These are phyloP conservation scores for Kwoniella sp. DNA, from an alignment of 768 basidiomycete genomes.

Conservation along the genomic window DNA sequence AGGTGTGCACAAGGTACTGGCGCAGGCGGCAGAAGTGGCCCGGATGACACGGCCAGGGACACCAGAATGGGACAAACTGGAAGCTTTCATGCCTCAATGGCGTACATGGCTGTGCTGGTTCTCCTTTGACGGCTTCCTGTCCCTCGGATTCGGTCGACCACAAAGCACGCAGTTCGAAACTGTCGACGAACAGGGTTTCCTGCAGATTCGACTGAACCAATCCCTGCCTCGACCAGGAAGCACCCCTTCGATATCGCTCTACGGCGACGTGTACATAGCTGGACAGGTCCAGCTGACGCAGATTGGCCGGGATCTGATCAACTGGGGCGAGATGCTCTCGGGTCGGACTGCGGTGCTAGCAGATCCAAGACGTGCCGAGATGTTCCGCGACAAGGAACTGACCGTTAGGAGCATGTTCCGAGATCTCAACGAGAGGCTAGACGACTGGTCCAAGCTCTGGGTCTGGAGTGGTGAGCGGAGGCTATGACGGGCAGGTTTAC, in stretches of 20 bases:
- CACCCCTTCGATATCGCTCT: conserved; percentile 15
- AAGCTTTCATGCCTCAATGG: conserved; percentile 36
- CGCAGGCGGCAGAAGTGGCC: conserved; percentile 24
- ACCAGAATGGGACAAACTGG: conserved; percentile 22
- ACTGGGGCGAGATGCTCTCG: conserved; percentile 30
- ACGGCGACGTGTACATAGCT: conserved; percentile 38
- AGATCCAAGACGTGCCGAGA: conserved; percentile 22
- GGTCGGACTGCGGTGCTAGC: conserved; percentile 15
- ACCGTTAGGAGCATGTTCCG: conserved; percentile 27
- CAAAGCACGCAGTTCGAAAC: conserved; percentile 36
- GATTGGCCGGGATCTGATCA: conserved; percentile 35
- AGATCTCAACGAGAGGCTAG: conserved; percentile 31
- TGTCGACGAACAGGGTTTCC: conserved; percentile 32
- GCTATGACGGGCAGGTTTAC: background rate
- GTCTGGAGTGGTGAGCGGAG: conserved; percentile 35
- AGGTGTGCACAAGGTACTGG: conserved; percentile 32
- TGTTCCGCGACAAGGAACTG: conserved; percentile 23
- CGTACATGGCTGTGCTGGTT: conserved; percentile 34
- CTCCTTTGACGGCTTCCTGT: conserved; percentile 35
- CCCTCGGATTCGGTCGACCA: conserved; percentile 38
- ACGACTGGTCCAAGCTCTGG: conserved; percentile 38
- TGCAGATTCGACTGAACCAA: conserved; percentile 24
- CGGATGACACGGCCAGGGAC: conserved; percentile 16
- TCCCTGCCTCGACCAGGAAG: conserved; percentile 22
- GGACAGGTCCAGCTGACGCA: conserved; percentile 36